phyloP scores from a whole-genome alignment of 345 rosid species.

The Euphorbia tirucalli region DNA sequence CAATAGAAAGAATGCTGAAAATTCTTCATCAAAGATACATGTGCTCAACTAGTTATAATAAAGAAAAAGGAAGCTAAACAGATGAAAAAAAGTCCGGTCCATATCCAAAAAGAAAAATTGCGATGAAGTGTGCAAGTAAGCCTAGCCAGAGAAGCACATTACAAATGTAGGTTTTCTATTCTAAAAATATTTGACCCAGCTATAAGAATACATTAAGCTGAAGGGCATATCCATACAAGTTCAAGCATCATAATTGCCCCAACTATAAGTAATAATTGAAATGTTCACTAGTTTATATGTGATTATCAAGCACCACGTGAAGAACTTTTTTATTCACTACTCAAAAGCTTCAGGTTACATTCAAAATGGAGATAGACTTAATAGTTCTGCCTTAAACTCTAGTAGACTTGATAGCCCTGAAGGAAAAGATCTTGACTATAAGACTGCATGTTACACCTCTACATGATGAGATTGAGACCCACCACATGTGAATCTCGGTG shows the following conservation, averaged over 20 bases:
- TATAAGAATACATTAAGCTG: neutral
- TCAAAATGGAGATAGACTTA: too few species aligned
- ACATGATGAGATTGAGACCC: too few species aligned
- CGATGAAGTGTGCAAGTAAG: neutral
- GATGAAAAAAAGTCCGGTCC: neutral
- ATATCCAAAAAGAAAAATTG: neutral
- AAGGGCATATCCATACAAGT: neutral
- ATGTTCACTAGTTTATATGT: neutral
- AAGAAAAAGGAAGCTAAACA: neutral
- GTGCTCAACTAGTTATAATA: neutral
- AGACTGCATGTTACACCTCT: too few species aligned
- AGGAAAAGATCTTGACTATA: too few species aligned
- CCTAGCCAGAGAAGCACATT: neutral
- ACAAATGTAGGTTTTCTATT: too few species aligned
- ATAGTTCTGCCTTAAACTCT: too few species aligned
- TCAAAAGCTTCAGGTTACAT: neutral
- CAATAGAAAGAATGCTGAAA: neutral
- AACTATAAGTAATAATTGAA: neutral
- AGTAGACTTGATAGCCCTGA: too few species aligned
- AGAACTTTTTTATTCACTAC: neutral
- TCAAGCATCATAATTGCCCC: neutral
- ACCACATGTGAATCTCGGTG: too few species aligned
- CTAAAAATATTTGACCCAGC: neutral
- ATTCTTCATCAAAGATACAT: neutral
- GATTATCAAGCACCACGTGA: neutral